Evolutionary conservation across 1,284 basidiomycete genomes (phyloP).

Genomic region (Pseudozyma thailandica): DNA sequence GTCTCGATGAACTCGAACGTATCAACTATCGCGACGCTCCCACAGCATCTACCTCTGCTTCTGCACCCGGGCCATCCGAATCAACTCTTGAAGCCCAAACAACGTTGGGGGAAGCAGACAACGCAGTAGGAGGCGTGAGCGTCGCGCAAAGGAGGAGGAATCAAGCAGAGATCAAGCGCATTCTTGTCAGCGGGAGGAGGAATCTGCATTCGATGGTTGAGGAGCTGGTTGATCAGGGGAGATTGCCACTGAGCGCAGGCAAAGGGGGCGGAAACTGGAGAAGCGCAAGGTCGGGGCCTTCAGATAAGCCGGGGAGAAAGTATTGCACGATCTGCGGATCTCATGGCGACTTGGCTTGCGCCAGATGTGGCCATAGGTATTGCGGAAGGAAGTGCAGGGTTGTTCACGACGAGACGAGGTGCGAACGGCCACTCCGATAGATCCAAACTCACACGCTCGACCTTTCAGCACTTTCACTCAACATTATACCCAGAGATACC

Average conservation of each 20-base stretch:
- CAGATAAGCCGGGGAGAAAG: slow-evolving; percentile 17
- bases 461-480: not conserved
- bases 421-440: slow-evolving; percentile 37
- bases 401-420: slow-evolving; percentile 41
- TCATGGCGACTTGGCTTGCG: slow-evolving; percentile 38
- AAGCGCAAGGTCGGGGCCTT: slow-evolving; percentile 17
- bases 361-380: slow-evolving; percentile 37
- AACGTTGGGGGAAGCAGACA: not conserved
- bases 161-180: slow-evolving; percentile 36
- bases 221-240: slow-evolving; percentile 38
- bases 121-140: slow-evolving; percentile 10
- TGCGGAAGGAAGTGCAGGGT: slow-evolving; percentile 34
- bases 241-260: slow-evolving; percentile 15
- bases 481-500: slow-evolving; percentile 12
- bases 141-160: slow-evolving; percentile 28
- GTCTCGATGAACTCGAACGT: slow-evolving; percentile 40
- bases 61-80: slow-evolving; percentile 2
- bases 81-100: not conserved
- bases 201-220: slow-evolving; percentile 37
- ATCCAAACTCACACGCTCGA: not conserved
- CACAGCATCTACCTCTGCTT: slow-evolving; percentile 4
- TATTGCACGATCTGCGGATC: slow-evolving; percentile 47
- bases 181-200: slow-evolving; percentile 20
- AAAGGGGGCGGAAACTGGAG: slow-evolving; percentile 26
- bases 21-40: slow-evolving; percentile 46